A percentile compares a stretch with the other conserved stretches of the same genome.
These are phyloP conservation scores for Hansfordia pulvinata DNA, from an alignment of 2,329 filamentous ascomycete species.

Conservation along the genomic window DNA sequence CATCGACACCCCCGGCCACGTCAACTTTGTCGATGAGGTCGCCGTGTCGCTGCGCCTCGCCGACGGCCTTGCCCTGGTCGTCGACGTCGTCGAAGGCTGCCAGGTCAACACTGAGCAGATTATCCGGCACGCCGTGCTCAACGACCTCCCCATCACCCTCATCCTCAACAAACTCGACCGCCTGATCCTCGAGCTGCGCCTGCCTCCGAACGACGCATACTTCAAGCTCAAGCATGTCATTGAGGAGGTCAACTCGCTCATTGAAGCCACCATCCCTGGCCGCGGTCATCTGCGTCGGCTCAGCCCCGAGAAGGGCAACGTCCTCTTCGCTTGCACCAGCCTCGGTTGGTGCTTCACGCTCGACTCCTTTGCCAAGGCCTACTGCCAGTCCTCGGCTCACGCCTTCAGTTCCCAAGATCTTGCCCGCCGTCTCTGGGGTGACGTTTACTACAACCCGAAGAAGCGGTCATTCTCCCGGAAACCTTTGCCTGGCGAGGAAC, in stretches of 20 bases:
- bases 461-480: conserved; percentile 90
- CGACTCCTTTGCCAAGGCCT: conserved; percentile 91
- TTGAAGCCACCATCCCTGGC: conserved; percentile 75
- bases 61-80: conserved; percentile 84
- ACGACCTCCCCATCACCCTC: conserved; percentile 77
- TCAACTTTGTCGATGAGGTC: conserved; percentile 97
- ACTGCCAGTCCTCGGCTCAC: conserved; percentile 70
- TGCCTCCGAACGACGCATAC: conserved; percentile 91
- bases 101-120: conserved; percentile 95
- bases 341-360: conserved; percentile 98
- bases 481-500: conserved; percentile 52
- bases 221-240: conserved; percentile 99
- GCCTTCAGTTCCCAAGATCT: no score
- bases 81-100: conserved; percentile 98
- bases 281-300: conserved; percentile 67
- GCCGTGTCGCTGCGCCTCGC: conserved; percentile 76
- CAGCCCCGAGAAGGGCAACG: conserved; percentile 94
- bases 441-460: conserved; percentile 87
- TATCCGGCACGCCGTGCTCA: conserved; percentile 86
- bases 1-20: conserved; percentile 90
- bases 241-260: conserved; percentile 93
- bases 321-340: conserved; percentile 85
- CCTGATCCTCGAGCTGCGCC: conserved; percentile 82
- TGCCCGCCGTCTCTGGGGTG: conserved; percentile 81
- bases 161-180: conserved; percentile 97